Percentiles rank a stretch among this genome's conserved stretches.
phyloP scores from a whole-genome alignment of 495 filamentous ascomycete genomes.

The Talaromyces adpressus region DNA sequence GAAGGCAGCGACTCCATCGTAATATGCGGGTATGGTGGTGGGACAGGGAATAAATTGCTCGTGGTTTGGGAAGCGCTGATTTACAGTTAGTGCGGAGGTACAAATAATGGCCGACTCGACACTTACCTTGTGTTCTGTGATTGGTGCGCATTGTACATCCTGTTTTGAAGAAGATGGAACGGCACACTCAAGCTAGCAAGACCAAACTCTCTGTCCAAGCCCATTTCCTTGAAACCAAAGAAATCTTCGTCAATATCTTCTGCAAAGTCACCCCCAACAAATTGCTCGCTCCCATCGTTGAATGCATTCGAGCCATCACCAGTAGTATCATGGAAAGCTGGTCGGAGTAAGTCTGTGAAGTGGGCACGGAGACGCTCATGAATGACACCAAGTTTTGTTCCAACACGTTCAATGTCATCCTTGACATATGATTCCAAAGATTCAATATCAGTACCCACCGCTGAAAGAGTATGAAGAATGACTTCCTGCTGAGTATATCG shows the following conservation, averaged over 20 bases:
- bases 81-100: slow-evolving; percentile 6
- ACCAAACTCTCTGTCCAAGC: slow-evolving; percentile 83
- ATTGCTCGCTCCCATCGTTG: slow-evolving; percentile 94
- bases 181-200: slow-evolving; percentile 82
- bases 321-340: slow-evolving; percentile 71
- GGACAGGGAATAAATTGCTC: slow-evolving; percentile 42
- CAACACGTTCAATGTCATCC: slow-evolving; percentile 87
- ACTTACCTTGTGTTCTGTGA: slow-evolving; percentile 61
- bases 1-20: slow-evolving; percentile 66
- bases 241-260: slow-evolving; percentile 98
- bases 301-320: slow-evolving; percentile 87
- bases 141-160: slow-evolving; percentile 75
- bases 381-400: slow-evolving; percentile 71
- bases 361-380: slow-evolving; percentile 91
- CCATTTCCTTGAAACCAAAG: slow-evolving; percentile 95
- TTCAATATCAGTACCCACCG: slow-evolving; percentile 77
- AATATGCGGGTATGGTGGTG: slow-evolving; percentile 70
- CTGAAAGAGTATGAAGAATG: slow-evolving; percentile 76
- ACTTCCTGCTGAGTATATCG: slow-evolving; percentile 74
- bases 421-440: slow-evolving; percentile 80
- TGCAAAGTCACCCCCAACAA: slow-evolving; percentile 92
- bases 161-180: slow-evolving; percentile 85
- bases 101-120: background rate
- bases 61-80: slow-evolving; percentile 38
- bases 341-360: slow-evolving; percentile 82